Percentiles rank a stretch among this genome's conserved stretches.
phyloP scores from a whole-genome alignment of 2,329 filamentous ascomycete genomes.

The Talaromyces albobiverticillius region DNA sequence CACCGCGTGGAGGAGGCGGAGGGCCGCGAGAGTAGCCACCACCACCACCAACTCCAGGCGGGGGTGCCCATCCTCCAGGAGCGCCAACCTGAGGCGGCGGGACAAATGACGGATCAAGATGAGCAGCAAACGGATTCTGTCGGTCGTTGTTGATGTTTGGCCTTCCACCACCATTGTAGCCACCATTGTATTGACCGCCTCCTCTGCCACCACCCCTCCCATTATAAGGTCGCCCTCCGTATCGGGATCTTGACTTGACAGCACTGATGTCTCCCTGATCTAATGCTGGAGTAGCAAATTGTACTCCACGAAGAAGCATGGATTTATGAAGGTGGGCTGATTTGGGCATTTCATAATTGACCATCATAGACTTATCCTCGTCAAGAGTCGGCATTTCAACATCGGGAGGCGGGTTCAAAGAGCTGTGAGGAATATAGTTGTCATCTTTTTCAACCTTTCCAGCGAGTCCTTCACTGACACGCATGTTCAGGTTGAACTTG shows the following conservation, averaged over 20 bases:
- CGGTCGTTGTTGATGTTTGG: conserved; percentile 29
- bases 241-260: conserved; percentile 63
- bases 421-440: conserved; percentile 78
- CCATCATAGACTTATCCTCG: conserved; percentile 80
- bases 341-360: conserved; percentile 79
- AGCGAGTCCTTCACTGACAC: conserved; percentile 71
- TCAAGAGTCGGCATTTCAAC: conserved; percentile 74
- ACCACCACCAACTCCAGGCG: conserved; percentile 26
- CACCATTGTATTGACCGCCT: conserved; percentile 58
- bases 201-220: conserved; percentile 52
- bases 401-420: conserved; percentile 73
- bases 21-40: conserved; percentile 34
- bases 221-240: conserved; percentile 66
- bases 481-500: conserved; percentile 70
- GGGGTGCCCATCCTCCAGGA: conserved; percentile 34
- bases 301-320: conserved; percentile 83
- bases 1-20: conserved; percentile 38
- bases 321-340: conserved; percentile 78
- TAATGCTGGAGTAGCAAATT: conserved; percentile 68
- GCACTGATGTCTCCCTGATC: conserved; percentile 72
- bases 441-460: conserved; percentile 80
- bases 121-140: conserved; percentile 48
- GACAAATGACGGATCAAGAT: conserved; percentile 44
- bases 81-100: conserved; percentile 27
- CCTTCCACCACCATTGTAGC: conserved; percentile 3